Conservation (phyloP, 1,284 basidiomycete genomes). For the Boletus semigastroideus region DNA sequence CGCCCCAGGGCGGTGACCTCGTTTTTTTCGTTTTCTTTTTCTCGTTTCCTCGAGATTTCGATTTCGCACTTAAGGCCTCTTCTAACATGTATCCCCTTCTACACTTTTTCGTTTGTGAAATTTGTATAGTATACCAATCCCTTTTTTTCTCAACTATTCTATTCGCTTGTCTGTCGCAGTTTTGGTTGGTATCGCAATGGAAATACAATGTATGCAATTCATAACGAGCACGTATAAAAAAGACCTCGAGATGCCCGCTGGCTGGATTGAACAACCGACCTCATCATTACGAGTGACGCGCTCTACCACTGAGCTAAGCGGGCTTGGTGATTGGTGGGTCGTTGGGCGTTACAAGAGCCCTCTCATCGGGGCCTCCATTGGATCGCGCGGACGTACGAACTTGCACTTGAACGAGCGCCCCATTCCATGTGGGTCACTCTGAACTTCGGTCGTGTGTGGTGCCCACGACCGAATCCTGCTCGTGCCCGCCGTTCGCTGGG, state of each 20-base stretch:
- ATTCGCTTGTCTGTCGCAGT: not conserved
- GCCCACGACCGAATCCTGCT: too few species aligned
- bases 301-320: constrained; percentile 62
- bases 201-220: not conserved
- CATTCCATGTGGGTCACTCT: too few species aligned
- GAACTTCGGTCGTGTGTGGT: too few species aligned
- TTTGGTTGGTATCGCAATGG: not conserved
- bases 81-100: constrained; percentile 13
- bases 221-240: too few species aligned
- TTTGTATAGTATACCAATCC: constrained; percentile 24
- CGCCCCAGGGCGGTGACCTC: constrained; percentile 12
- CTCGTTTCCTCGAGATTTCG: not conserved
- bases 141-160: not conserved
- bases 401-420: too few species aligned
- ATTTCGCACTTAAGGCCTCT: constrained; percentile 1
- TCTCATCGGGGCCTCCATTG: too few species aligned
- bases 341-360: too few species aligned
- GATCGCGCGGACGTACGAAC: too few species aligned
- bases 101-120: constrained; percentile 9
- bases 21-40: not conserved
- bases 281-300: constrained; percentile 59
- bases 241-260: constrained; percentile 42
- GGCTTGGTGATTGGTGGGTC: too few species aligned
- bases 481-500: too few species aligned
- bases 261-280: constrained; percentile 58